Conservation (phyloP, 2,329 filamentous ascomycete species). For the Pseudocercospora crystallina region DNA sequence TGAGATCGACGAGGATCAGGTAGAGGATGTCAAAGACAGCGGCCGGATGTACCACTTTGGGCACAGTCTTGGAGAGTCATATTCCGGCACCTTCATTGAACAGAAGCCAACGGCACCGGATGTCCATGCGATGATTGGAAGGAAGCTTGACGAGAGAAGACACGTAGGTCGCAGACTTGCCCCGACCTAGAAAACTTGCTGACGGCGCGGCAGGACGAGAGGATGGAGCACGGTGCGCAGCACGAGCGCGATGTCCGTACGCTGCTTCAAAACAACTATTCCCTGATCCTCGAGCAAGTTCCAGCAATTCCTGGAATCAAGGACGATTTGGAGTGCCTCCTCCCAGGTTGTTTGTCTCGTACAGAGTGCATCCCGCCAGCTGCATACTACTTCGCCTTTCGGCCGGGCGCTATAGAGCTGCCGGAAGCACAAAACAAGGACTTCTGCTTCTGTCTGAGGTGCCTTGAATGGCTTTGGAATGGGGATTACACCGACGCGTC, state of each 20-base stretch:
- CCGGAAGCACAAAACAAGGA: slow-evolving; percentile 6
- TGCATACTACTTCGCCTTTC: slow-evolving; percentile 8
- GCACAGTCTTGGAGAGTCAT: slow-evolving; percentile 16
- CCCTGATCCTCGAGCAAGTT: slow-evolving; percentile 8
- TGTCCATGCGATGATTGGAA: background rate
- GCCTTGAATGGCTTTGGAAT: slow-evolving; percentile 23
- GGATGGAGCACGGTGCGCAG: slow-evolving; percentile 33
- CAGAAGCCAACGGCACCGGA: slow-evolving; percentile 10
- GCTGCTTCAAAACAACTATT: slow-evolving; percentile 3
- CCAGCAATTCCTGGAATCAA: background rate
- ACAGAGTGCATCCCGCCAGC: slow-evolving; percentile 9
- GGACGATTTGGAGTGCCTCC: slow-evolving; percentile 2
- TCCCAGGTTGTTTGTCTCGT: slow-evolving; percentile 11
- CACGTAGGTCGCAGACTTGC: background rate
- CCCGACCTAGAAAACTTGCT: slow-evolving; percentile 5
- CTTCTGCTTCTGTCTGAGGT: slow-evolving; percentile 17
- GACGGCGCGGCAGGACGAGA: background rate
- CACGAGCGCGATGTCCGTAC: slow-evolving; percentile 37
- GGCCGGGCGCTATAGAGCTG: background rate
- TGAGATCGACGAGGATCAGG: slow-evolving; percentile 8
- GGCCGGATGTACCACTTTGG: slow-evolving; percentile 21
- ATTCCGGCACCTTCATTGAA: slow-evolving; percentile 14
- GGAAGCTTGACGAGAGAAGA: slow-evolving; percentile 1
- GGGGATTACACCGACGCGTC: slow-evolving; percentile 10
- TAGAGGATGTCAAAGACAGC: slow-evolving; percentile 11